Conservation (phyloP, 768 basidiomycete species). For the Rhizopogon vinicolor region DNA sequence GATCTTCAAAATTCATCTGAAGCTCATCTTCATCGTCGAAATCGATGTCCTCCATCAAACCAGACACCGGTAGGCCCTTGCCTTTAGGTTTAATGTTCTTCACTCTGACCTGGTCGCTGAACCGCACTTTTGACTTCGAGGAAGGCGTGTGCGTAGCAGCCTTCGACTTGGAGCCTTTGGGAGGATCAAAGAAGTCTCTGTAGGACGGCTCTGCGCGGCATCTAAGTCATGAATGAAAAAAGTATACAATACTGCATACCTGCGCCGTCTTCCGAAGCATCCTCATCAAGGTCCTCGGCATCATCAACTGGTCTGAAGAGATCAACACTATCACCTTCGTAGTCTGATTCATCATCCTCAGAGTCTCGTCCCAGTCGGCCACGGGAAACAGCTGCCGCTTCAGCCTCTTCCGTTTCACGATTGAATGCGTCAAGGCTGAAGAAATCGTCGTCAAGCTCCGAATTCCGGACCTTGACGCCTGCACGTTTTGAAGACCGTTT, state of each 20-base stretch:
- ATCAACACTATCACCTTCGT: constrained; percentile 48
- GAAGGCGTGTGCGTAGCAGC: constrained; percentile 7
- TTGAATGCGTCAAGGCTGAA: constrained; percentile 90
- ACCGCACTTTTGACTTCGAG: constrained; percentile 52
- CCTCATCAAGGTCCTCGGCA: constrained; percentile 35
- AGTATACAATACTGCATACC: constrained; percentile 30
- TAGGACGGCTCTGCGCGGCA: constrained; percentile 56
- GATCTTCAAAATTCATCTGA: constrained; percentile 27
- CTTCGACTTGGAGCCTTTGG: constrained; percentile 25
- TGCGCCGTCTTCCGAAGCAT: constrained; percentile 36
- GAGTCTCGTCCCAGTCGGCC: constrained; percentile 53
- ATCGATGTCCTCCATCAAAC: constrained; percentile 26
- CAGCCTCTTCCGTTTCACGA: constrained; percentile 73
- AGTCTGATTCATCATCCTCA: constrained; percentile 44
- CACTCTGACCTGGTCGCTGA: constrained; percentile 76
- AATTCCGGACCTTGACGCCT: constrained; percentile 18
- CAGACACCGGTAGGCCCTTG: constrained; percentile 52
- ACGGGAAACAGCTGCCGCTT: constrained; percentile 55
- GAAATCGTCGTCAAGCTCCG: constrained; percentile 82
- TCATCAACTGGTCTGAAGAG: constrained; percentile 60
- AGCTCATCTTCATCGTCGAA: constrained; percentile 36
- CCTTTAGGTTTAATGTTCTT: constrained; percentile 76
- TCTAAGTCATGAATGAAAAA: constrained; percentile 1
- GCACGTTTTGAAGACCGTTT: constrained; percentile 19
- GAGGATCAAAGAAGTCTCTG: constrained; percentile 77